Evolutionary conservation across 106 monocot species (phyloP), one percentile per base, ranked within the genome.

Genomic region (Platanthera zijinensis): DNA sequence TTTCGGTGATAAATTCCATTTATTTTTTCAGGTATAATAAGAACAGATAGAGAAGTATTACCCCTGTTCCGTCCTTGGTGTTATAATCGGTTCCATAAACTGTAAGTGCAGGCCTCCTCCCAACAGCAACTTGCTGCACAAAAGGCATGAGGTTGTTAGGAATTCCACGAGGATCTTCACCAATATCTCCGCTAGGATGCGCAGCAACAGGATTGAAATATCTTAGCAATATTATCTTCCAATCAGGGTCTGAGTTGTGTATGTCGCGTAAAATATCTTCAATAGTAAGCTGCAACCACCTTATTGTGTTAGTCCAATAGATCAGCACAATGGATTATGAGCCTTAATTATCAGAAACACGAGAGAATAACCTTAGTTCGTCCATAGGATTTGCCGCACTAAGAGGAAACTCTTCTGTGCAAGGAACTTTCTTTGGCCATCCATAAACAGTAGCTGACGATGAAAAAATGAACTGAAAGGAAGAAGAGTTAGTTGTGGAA

Each of bases 101-200:
- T 32, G 87, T 89, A 71, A 96, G 87, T 32, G 84, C 78, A 74
- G 89, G 84, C 71, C 85, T 90, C 81, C 96, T 90, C 62, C 89
- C 96, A 7, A 96, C 90, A 79, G 96, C 93, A 74, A 96, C 83
- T 89, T 96, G 96, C 69, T 96, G 96, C 54, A 96, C 69, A 79
- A 84, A 96, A 50, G 96, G 96, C 96, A 96, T 96, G 48, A 96
- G 87, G 73, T 96, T 96, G 78, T 96, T 96, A 50, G 96, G 96
- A 78, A 84, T 83, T 75, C 96, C 96, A 81, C 82, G 83, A 77
- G 96, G 96, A 89, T 96, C 96, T 70, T 96, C 96, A 70, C 96
- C 96, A 71, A 96, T 93, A 39, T 75, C 10, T 71, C 96, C 96
- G 78, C 93, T 96, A 12, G 89, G 85, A 84, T 96, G 96, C 66